Evolutionary conservation across 2,329 filamentous ascomycete species (phyloP).

Genomic region (Ilyonectria sp.): DNA sequence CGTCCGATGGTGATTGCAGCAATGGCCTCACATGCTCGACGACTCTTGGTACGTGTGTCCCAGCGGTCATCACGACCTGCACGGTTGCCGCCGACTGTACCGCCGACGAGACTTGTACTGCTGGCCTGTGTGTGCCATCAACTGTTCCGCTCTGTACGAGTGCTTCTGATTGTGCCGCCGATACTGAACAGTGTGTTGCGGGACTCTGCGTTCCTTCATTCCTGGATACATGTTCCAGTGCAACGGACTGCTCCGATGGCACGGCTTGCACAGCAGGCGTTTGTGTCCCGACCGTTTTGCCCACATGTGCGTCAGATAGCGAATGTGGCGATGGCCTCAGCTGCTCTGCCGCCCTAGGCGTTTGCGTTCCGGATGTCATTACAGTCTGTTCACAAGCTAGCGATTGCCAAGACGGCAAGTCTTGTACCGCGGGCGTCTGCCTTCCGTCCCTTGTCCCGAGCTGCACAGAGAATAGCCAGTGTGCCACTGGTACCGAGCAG

Average conservation of each 20-base stretch:
- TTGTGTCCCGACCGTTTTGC: not conserved
- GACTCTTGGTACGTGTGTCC: not conserved
- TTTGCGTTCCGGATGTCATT: not conserved
- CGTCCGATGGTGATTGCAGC: not conserved
- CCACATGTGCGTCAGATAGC: not conserved
- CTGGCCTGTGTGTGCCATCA: not conserved
- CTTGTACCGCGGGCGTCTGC: not conserved
- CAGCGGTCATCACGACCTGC: not conserved
- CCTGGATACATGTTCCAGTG: not conserved
- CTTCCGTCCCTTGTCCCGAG: not conserved
- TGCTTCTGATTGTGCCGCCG: constrained; percentile 8
- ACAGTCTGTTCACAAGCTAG: not conserved
- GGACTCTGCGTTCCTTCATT: not conserved
- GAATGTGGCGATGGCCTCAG: not conserved
- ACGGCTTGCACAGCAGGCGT: not conserved
- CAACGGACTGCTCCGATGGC: not conserved
- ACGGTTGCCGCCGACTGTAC: no score
- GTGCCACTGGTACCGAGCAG: constrained; percentile 9
- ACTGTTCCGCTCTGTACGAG: not conserved
- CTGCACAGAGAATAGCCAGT: not conserved
- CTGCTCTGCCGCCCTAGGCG: not conserved
- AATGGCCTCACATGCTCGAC: not conserved
- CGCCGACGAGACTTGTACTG: no score
- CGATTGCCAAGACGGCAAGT: not conserved
- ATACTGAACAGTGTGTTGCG: not conserved